Evolutionary conservation across 495 filamentous ascomycete species (phyloP).

Genomic region (Annulohypoxylon nitens): DNA sequence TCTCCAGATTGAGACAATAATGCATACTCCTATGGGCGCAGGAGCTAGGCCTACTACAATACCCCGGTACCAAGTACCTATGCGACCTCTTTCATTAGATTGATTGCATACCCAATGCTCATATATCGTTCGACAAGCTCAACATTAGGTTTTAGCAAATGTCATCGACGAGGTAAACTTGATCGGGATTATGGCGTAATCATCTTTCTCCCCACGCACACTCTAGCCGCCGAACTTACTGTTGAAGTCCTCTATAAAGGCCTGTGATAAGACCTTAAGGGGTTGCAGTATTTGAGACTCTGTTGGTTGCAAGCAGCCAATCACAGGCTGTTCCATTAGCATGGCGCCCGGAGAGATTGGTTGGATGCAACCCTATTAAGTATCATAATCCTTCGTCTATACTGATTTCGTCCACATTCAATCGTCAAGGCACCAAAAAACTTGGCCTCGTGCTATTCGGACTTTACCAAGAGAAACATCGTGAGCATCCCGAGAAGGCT

Average conservation of each 20-base stretch:
- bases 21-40: slow-evolving; percentile 7
- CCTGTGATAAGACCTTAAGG: slow-evolving; percentile 1
- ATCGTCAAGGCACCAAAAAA: background rate
- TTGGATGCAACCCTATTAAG: slow-evolving; percentile 3
- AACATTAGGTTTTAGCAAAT: slow-evolving; percentile 6
- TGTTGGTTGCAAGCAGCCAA: slow-evolving; percentile 35
- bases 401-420: background rate
- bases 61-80: background rate
- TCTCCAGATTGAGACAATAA: slow-evolving; percentile 6
- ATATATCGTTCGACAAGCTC: background rate
- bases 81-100: slow-evolving; percentile 6
- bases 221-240: background rate
- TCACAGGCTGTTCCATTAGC: slow-evolving; percentile 15
- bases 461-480: background rate
- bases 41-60: background rate
- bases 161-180: background rate
- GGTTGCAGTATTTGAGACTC: slow-evolving; percentile 17
- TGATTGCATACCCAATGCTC: background rate
- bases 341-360: slow-evolving; percentile 18
- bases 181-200: slow-evolving; percentile 5
- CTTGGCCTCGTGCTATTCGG: background rate
- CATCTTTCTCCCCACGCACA: background rate
- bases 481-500: background rate
- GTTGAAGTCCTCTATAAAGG: background rate
- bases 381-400: slow-evolving; percentile 12